Evolutionary conservation across 2,329 filamentous ascomycete species (phyloP), one percentile per base, ranked within the genome.

Genomic region (Verruconis gallopava): DNA sequence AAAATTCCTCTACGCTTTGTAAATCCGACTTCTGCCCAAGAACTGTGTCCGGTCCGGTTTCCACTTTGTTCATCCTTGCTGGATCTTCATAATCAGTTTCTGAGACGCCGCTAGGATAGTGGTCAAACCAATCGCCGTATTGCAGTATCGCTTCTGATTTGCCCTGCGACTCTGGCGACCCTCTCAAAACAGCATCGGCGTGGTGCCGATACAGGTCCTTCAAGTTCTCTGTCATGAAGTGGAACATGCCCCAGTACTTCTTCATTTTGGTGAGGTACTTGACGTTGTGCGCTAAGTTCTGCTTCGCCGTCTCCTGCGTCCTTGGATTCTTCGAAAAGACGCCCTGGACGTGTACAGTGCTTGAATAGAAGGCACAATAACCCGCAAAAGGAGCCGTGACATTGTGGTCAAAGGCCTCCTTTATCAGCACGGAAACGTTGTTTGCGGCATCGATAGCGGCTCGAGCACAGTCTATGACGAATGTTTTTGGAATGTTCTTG

Each of bases 241-340:
- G 85, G 56, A 96, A 95, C 81, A 95, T 93, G 46, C 89, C 91
- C 91, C 91, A 98, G 54, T 91, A 88, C 46, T 84, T 84, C 67
- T 94, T 95, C 84, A 96, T 93, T 61, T 85, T 91, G 42, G 81
- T 81, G 35, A 98, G 65, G 53, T 91, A 96, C 54, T 81, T 84
- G 52, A 96, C 81, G 49, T 94, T 96, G 49, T 79, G 83, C 1
- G 82, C 78, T 13, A 95, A 67, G 53, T 94, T 88, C 49, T 79
- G 77, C 62, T 93, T 94, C 5, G 85, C 85, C 5, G 75, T 73
- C 11, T 74, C 72, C 57, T 93, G 84, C 38, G 93, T 71, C 9
- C 75, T 66, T 12, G 77, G 66, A 49, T 93, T 88, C 47, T 85
- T 84, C 3, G 85, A 91, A 56, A 94, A 93, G 3, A 93, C 85